Conservation (phyloP, 2,329 filamentous ascomycete genomes). For the Bipolaris gigantea region DNA sequence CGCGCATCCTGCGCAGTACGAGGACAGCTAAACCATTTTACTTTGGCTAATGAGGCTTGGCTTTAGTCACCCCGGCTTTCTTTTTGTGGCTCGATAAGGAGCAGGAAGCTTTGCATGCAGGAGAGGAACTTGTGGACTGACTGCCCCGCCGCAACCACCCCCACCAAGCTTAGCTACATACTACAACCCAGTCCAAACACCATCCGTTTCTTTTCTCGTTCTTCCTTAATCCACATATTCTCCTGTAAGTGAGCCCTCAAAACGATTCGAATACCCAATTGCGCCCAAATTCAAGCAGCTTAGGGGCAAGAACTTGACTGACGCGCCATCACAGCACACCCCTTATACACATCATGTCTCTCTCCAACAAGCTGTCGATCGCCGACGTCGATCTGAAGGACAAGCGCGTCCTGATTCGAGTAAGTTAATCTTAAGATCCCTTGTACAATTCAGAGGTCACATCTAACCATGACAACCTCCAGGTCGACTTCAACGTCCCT, state of each 20-base stretch:
- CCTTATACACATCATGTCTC: constrained; percentile 72
- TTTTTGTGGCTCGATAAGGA: constrained; percentile 33
- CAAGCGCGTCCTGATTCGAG: constrained; percentile 97
- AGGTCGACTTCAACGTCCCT: constrained; percentile 99
- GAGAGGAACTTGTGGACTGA: constrained; percentile 9
- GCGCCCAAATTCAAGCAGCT: background rate
- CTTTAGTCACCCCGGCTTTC: constrained; percentile 17
- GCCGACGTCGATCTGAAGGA: constrained; percentile 94
- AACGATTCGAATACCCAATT: constrained; percentile 8
- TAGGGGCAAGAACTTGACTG: constrained; percentile 1
- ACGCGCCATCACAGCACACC: constrained; percentile 6
- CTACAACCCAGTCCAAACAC: constrained; percentile 21
- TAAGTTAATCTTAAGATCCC: constrained; percentile 55
- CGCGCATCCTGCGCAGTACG: background rate
- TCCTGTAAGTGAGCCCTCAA: constrained; percentile 21
- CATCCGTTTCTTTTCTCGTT: constrained; percentile 11
- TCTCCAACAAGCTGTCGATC: constrained; percentile 97
- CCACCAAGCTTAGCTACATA: constrained; percentile 25
- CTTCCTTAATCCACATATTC: constrained; percentile 15
- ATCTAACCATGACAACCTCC: constrained; percentile 18
- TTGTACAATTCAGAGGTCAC: background rate
- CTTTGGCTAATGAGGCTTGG: constrained; percentile 15
- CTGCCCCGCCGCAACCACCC: constrained; percentile 20
- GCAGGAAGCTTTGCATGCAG: constrained; percentile 13
- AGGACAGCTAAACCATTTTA: constrained; percentile 5